These are phyloP conservation scores for Rhodotorula diobovata DNA, from an alignment of 768 basidiomycete species.

Conservation along the genomic window DNA sequence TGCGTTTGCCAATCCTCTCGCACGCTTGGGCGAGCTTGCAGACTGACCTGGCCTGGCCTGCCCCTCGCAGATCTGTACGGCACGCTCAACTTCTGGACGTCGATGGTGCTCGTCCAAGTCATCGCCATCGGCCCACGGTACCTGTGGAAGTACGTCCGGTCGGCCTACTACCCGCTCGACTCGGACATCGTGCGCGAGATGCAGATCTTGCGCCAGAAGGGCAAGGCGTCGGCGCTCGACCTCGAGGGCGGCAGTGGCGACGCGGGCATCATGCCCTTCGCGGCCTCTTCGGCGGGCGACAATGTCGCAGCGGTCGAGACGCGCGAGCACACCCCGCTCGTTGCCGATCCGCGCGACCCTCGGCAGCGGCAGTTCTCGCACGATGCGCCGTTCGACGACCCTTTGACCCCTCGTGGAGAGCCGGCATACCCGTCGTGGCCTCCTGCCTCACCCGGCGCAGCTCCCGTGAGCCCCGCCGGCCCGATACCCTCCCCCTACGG, in stretches of 20 bases:
- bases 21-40: too few relatives aligned
- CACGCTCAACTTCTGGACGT: conserved; percentile 76
- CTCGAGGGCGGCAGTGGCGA: conserved; percentile 1
- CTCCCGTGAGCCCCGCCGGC: background rate
- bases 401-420: background rate
- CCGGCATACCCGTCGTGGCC: background rate
- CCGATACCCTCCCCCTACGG: conserved; percentile 23
- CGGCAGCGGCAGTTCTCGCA: conserved; percentile 2
- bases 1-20: background rate
- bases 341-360: background rate
- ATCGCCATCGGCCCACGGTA: conserved; percentile 78
- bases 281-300: background rate
- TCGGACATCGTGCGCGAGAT: conserved; percentile 81
- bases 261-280: background rate
- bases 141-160: conserved; percentile 64
- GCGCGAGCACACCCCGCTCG: conserved; percentile 2
- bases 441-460: background rate
- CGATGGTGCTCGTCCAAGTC: conserved; percentile 63
- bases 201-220: conserved; percentile 11
- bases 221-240: conserved; percentile 1
- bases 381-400: conserved; percentile 2
- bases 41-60: background rate
- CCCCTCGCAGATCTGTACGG: conserved; percentile 70
- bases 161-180: conserved; percentile 74
- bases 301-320: background rate